Conservation (phyloP, 768 basidiomycete species). For the Neoboletus brunneissimus region DNA sequence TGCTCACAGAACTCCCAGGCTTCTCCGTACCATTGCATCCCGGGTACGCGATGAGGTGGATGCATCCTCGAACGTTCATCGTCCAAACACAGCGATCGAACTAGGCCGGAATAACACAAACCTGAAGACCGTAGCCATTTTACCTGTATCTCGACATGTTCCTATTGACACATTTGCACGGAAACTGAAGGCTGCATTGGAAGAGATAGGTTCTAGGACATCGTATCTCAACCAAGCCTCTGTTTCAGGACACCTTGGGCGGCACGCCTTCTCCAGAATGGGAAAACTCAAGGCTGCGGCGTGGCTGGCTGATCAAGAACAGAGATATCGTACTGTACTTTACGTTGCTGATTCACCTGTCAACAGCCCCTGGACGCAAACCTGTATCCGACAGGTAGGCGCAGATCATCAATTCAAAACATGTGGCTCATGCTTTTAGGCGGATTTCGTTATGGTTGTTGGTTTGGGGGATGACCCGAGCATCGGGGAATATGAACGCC, state of each 20-base stretch:
- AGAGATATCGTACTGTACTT: conserved; percentile 88
- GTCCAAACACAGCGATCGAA: conserved; percentile 53
- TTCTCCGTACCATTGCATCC: conserved; percentile 87
- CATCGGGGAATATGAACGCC: conserved; percentile 91
- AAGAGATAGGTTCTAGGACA: conserved; percentile 91
- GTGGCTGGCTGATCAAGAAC: conserved; percentile 95
- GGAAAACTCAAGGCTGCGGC: conserved; percentile 91
- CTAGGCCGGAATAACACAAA: conserved; percentile 79
- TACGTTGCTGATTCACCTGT: conserved; percentile 97
- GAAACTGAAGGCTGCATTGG: conserved; percentile 83
- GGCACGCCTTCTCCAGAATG: conserved; percentile 94
- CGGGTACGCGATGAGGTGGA: conserved; percentile 85
- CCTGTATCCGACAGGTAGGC: conserved; percentile 88
- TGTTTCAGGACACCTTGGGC: conserved; percentile 86
- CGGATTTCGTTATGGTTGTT: conserved; percentile 91
- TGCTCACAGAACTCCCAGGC: conserved; percentile 36
- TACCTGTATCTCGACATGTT: conserved; percentile 83
- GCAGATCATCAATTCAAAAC: neutral
- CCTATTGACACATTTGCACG: conserved; percentile 88
- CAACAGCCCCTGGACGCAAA: conserved; percentile 96
- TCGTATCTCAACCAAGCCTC: conserved; percentile 93
- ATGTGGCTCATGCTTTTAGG: conserved; percentile 41
- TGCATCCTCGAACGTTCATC: conserved; percentile 49
- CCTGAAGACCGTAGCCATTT: conserved; percentile 89
- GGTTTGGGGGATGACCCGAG: conserved; percentile 91